Evolutionary conservation across 805 yeast genomes (phyloP), one percentile per base, ranked within the genome.

Genomic region (Starmerella bacillaris): DNA sequence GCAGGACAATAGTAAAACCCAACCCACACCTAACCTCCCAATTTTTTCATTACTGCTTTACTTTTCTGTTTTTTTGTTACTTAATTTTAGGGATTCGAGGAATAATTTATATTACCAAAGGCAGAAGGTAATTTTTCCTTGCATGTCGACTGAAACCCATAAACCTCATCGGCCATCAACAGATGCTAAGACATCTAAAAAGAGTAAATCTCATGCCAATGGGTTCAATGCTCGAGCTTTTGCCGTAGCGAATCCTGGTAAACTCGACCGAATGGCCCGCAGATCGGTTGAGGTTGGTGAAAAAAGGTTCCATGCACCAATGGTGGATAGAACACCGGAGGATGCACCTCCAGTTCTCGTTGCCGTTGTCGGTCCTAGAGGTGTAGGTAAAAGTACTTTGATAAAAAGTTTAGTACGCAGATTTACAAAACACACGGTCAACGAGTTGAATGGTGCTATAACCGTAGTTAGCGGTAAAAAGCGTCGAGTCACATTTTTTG

Each of bases 341-440:
- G 94, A 86, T 51, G 94, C 96, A 3, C 95, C 95, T 16, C 99
- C 99, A 28, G 76, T 89, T 17, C 74, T 89, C 37, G 82, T 89
- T 18, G 94, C 94, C 0, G 93, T 89, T 5, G 94, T 89, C 9
- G 99, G 99, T 0, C 99, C 99, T 9, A 93, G 94, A 7, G 99
- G 99, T 12, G 89, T 96, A 0, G 99, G 99, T 44, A 89, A 89
- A 53, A 72, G 95, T 12, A 86, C 96, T 0, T 63, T 89, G 50
- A 80, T 89, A 50, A 76, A 82, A 54, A 82, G 95, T 5, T 61
- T 89, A 37, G 82, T 89, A 4, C 68, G 86, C 56, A 63, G 95
- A 53, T 67, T 80, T 56, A 72, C 96, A 4, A 89, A 89, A 56
- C 80, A 92, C 20, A 70, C 89, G 1, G 57, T 89, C 30, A 64